phyloP scores from a whole-genome alignment of 352 stramenopile genomes.

The Phytophthora syringae region DNA sequence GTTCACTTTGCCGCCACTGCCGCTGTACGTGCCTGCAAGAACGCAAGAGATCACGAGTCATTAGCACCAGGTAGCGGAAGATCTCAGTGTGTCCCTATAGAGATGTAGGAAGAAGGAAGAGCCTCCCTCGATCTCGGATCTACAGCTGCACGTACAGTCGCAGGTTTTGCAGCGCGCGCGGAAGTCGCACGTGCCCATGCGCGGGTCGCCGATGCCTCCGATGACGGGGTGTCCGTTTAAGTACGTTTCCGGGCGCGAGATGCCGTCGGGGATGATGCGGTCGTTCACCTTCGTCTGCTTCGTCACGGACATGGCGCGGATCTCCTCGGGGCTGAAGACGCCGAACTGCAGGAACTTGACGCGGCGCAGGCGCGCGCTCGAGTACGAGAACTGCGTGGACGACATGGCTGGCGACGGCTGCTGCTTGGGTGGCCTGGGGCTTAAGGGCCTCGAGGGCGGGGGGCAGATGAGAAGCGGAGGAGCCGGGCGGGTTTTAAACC shows the following conservation, averaged over 20 bases:
- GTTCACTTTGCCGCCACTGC: conserved; percentile 94
- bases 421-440: too few relatives aligned
- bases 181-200: conserved; percentile 96
- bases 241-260: conserved; percentile 91
- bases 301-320: conserved; percentile 96
- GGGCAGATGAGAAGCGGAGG: neutral
- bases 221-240: conserved; percentile 96
- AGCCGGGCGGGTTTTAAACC: conserved; percentile 1
- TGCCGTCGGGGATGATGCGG: conserved; percentile 95
- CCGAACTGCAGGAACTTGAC: conserved; percentile 99
- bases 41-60: conserved; percentile 11
- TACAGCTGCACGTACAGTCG: conserved; percentile 70
- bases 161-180: conserved; percentile 92
- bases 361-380: conserved; percentile 91
- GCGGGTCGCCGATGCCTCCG: conserved; percentile 98
- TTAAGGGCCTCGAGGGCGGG: conserved; percentile 3
- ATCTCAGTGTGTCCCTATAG: neutral
- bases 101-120: neutral
- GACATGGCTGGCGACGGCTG: conserved; percentile 47
- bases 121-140: neutral
- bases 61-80: too few relatives aligned
- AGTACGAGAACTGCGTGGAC: conserved; percentile 96
- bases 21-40: conserved; percentile 81
- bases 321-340: conserved; percentile 97
- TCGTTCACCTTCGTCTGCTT: conserved; percentile 98